phyloP scores from a whole-genome alignment of 2,329 filamentous ascomycete species.

The Cytospora piceicola region DNA sequence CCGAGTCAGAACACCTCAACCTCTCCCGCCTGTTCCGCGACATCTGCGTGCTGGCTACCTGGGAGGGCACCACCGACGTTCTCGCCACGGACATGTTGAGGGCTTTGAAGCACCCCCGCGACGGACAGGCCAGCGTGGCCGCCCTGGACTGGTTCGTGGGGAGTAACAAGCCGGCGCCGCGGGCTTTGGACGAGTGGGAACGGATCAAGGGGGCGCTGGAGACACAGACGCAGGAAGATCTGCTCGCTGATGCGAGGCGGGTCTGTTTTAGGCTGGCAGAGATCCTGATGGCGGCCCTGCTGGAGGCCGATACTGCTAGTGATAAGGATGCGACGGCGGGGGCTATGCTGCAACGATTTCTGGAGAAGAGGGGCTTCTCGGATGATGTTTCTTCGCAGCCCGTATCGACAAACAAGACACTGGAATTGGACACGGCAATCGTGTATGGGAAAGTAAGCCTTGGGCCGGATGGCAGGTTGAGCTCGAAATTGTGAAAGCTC shows the following conservation, averaged over 20 bases:
- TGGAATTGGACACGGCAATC: constrained; percentile 7
- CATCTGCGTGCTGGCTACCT: constrained; percentile 54
- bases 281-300: constrained; percentile 48
- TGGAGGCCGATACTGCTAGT: constrained; percentile 46
- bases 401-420: background rate
- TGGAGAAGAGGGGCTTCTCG: constrained; percentile 39
- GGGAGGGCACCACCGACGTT: constrained; percentile 76
- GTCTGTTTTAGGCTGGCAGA: constrained; percentile 51
- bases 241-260: constrained; percentile 52
- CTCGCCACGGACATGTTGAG: constrained; percentile 58
- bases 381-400: background rate
- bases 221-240: constrained; percentile 40
- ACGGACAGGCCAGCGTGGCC: constrained; percentile 37
- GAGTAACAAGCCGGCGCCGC: constrained; percentile 25
- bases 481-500: constrained; percentile 5
- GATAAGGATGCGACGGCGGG: constrained; percentile 43
- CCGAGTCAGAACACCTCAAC: constrained; percentile 67
- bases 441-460: constrained; percentile 8
- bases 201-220: constrained; percentile 44
- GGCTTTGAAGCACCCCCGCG: constrained; percentile 47
- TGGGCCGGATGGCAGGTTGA: background rate
- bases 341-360: constrained; percentile 47
- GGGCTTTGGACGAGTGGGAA: constrained; percentile 46
- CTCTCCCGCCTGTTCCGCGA: constrained; percentile 69
- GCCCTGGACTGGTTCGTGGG: constrained; percentile 46